Conservation (phyloP, 805 yeast species). For the Candida chauliodis region DNA sequence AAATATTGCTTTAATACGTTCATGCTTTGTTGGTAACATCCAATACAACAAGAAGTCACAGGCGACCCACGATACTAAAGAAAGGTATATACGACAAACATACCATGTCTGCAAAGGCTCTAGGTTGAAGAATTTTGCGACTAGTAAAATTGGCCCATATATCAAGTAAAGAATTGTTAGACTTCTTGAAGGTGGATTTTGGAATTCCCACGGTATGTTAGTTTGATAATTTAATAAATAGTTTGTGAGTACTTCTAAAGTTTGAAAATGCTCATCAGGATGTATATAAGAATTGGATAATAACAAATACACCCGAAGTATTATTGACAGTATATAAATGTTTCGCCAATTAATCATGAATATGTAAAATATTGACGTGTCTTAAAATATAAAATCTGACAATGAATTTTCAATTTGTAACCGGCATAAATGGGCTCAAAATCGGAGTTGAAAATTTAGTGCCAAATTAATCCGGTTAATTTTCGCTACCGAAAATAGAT, state of each 20-base stretch:
- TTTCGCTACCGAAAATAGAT: slow-evolving; percentile 1
- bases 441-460: slow-evolving; percentile 1
- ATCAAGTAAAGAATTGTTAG: slow-evolving; percentile 60
- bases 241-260: slow-evolving; percentile 67
- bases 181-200: slow-evolving; percentile 62
- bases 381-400: background rate
- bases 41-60: slow-evolving; percentile 44
- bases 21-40: slow-evolving; percentile 47
- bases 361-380: slow-evolving; percentile 1
- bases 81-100: slow-evolving; percentile 48
- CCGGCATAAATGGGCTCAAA: background rate
- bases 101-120: slow-evolving; percentile 51
- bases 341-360: slow-evolving; percentile 43
- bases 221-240: slow-evolving; percentile 42
- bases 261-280: slow-evolving; percentile 96
- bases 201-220: slow-evolving; percentile 82
- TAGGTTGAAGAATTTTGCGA: slow-evolving; percentile 29
- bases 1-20: slow-evolving; percentile 44
- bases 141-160: slow-evolving; percentile 62
- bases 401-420: no score
- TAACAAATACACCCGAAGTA: slow-evolving; percentile 52
- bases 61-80: slow-evolving; percentile 34
- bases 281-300: slow-evolving; percentile 82
- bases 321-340: slow-evolving; percentile 42
- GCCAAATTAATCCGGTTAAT: slow-evolving; percentile 2